These are phyloP conservation scores for Oryza coarctata DNA, from an alignment of 176 grass and related monocot species.

Conservation along the genomic window DNA sequence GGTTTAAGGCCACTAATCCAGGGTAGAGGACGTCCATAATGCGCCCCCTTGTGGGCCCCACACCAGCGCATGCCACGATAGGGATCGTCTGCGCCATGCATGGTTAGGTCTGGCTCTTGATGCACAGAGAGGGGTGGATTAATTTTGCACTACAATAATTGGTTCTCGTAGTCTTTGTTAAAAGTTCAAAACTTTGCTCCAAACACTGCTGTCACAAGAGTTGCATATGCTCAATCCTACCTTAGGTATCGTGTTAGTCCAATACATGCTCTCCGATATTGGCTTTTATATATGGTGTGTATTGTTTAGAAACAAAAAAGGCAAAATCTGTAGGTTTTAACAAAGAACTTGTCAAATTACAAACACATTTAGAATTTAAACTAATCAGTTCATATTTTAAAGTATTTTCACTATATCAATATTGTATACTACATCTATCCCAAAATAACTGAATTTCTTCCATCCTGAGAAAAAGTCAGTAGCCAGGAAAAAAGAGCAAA, in stretches of 20 bases:
- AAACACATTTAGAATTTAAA: too few relatives aligned
- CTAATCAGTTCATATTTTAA: too few relatives aligned
- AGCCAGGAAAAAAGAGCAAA: too few relatives aligned
- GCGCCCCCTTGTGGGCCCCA: constrained; percentile 21
- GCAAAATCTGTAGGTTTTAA: too few relatives aligned
- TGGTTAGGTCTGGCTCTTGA: neutral
- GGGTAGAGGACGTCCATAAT: constrained; percentile 39
- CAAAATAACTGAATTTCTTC: too few relatives aligned
- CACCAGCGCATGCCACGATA: neutral
- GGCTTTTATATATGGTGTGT: too few relatives aligned
- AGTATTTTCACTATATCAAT: too few relatives aligned
- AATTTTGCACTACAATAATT: neutral
- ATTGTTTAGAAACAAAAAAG: too few relatives aligned
- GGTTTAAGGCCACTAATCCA: constrained; percentile 49
- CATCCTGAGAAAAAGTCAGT: too few relatives aligned
- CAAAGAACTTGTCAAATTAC: too few relatives aligned
- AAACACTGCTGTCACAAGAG: neutral
- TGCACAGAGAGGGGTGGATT: neutral
- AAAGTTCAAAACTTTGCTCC: neutral
- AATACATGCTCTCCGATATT: too few relatives aligned
- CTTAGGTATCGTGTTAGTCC: neutral
- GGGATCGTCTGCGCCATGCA: constrained; percentile 19
- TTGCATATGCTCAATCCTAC: neutral
- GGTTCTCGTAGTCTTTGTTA: neutral
- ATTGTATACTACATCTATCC: too few relatives aligned